Base-by-base conservation (phyloP, 768 basidiomycete species). In the Russula olivacea region DNA sequence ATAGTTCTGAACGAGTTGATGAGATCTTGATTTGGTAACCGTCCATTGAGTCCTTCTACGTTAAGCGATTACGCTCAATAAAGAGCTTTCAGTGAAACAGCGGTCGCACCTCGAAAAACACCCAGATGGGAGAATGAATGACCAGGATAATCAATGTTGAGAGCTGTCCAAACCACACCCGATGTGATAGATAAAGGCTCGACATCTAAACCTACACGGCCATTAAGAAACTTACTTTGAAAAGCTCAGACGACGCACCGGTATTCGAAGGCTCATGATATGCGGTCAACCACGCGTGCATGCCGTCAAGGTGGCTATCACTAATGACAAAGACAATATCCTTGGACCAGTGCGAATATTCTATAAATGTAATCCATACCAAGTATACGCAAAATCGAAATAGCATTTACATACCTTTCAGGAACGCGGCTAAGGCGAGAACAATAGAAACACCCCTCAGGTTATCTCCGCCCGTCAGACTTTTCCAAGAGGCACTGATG, bases 71-170 rank as follows among this genome's bases (percentile, higher is more conserved):
- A 59, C 10, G 54, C 54, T 49, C 12, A 43, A 47, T 49, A 17
- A 41, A 1, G 11, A n/a, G 40, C 17, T 12, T 32, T 14, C 17
- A 23, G 49, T 36, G 43, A 57, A 45, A 28, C 45, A 45, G 43
- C 56, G 43, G 19, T 66, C 86, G 59, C 19, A 93, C 96, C 96
- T 73, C 88, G 91, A 76, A 93, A 98, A 11, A 98, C 76, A n/a
- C 97, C 96, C 2, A 98, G 79, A 71, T 98, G 92, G 11, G 90
- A 93, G 75, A 98, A 96, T 0, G 95, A 98, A 74, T 99, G 96
- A 0, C 93, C 91, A 0, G 94, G 92, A 73, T 98, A 98, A 72
- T 98, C 97, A 48, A 99, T 84, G 68, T 89, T 90, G 51, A 99
- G 75, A 12, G 93, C 93, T 1, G 91, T 93, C 97, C 97, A 99